Percentiles rank a stretch among this genome's conserved stretches.
phyloP scores from a whole-genome alignment of 2,329 filamentous ascomycete species.

The Chaetomiaceae sp. region DNA sequence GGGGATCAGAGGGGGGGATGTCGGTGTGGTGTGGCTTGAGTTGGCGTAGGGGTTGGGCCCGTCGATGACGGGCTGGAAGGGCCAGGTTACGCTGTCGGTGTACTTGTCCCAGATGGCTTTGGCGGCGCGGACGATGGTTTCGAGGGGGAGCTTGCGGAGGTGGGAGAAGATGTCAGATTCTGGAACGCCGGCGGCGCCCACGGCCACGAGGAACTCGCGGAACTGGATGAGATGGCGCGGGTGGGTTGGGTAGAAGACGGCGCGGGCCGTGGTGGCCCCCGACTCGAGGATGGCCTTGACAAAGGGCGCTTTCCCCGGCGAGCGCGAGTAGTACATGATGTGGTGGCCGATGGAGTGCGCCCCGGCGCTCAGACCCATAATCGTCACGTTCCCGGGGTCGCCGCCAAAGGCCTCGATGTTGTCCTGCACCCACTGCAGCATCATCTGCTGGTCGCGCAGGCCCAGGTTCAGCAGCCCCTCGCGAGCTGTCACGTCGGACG shows the following conservation, averaged over 20 bases:
- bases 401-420: slow-evolving; percentile 60
- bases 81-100: slow-evolving; percentile 47
- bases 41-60: slow-evolving; percentile 33
- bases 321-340: slow-evolving; percentile 46
- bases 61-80: slow-evolving; percentile 68
- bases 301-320: slow-evolving; percentile 42
- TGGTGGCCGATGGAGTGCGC: slow-evolving; percentile 67
- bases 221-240: slow-evolving; percentile 54
- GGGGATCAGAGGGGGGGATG: slow-evolving; percentile 45
- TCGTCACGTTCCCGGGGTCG: slow-evolving; percentile 52
- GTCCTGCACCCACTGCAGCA: slow-evolving; percentile 56
- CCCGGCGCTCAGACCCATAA: slow-evolving; percentile 59
- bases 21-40: slow-evolving; percentile 10
- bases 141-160: slow-evolving; percentile 43
- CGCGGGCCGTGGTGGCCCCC: slow-evolving; percentile 51
- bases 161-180: slow-evolving; percentile 47
- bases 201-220: slow-evolving; percentile 49
- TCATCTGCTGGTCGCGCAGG: slow-evolving; percentile 55
- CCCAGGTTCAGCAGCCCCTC: slow-evolving; percentile 60
- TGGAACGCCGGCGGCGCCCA: slow-evolving; percentile 44
- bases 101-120: slow-evolving; percentile 42
- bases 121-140: slow-evolving; percentile 38
- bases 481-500: slow-evolving; percentile 48
- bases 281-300: slow-evolving; percentile 54
- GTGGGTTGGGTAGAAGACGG: slow-evolving; percentile 50